Evolutionary conservation across 75 land plant species (phyloP).

Genomic region (Larix kaempferi): DNA sequence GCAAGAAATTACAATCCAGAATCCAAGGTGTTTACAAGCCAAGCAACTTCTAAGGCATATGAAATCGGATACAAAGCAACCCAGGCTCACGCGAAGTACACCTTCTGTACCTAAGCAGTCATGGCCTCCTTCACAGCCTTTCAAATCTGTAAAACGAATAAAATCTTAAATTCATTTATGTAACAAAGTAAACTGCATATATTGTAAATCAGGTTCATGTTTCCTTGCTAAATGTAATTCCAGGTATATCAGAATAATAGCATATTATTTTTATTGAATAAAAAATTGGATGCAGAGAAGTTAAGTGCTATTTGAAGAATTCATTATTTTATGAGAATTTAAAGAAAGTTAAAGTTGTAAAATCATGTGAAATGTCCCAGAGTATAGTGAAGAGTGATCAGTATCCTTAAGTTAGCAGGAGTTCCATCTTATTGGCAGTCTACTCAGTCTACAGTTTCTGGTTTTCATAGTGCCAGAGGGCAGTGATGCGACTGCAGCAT

Average conservation of each 20-base stretch:
- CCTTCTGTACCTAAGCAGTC: conserved; percentile 79
- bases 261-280: background rate
- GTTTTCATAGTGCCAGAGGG: background rate
- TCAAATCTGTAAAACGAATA: conserved; percentile 45
- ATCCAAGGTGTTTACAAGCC: background rate
- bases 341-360: background rate
- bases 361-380: background rate
- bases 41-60: background rate
- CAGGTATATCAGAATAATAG: background rate
- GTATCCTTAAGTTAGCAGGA: background rate
- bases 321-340: background rate
- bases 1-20: background rate
- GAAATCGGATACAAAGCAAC: conserved; percentile 83
- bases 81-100: conserved; percentile 87
- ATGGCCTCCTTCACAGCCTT: conserved; percentile 54
- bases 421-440: background rate
- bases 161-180: background rate
- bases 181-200: no score
- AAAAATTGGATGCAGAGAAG: background rate
- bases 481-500: background rate
- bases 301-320: background rate
- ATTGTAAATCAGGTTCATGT: no score
- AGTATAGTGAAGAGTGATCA: background rate
- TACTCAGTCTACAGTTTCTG: background rate
- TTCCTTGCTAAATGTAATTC: no score